phyloP scores from a whole-genome alignment of 345 rosid genomes.

The Bretschneidera sinensis region DNA sequence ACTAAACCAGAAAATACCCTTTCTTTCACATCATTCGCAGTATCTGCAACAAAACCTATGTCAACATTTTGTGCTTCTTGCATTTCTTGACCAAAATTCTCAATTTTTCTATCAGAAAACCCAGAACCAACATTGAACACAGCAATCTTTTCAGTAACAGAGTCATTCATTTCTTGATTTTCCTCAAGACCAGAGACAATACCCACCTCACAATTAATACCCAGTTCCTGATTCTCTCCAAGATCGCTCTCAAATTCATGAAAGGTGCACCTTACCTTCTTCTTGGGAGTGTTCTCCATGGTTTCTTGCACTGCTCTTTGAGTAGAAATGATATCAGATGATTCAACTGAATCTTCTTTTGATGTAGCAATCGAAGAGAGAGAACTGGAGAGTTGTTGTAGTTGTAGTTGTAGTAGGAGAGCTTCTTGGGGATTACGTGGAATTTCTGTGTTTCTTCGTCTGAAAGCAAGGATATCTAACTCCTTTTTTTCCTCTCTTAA shows the following conservation, averaged over 20 bases:
- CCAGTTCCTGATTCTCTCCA: constrained; percentile 15
- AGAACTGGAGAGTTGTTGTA: constrained; percentile 2
- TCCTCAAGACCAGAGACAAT: constrained; percentile 20
- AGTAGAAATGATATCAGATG: constrained; percentile 11
- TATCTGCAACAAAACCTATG: constrained; percentile 12
- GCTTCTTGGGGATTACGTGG: constrained; percentile 5
- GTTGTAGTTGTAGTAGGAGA: not conserved
- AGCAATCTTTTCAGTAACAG: constrained; percentile 7
- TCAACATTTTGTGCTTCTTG: constrained; percentile 9
- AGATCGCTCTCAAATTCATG: not conserved
- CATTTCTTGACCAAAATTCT: constrained; percentile 8
- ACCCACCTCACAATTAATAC: constrained; percentile 9
- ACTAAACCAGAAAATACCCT: constrained; percentile 14
- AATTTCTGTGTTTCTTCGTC: constrained; percentile 13
- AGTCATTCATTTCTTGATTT: constrained; percentile 18
- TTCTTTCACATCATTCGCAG: constrained; percentile 1
- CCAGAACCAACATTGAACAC: constrained; percentile 23
- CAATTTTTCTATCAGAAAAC: constrained; percentile 18
- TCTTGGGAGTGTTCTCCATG: constrained; percentile 24
- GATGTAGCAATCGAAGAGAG: not conserved
- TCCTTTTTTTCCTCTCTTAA: too few species aligned
- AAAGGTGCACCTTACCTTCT: constrained; percentile 23
- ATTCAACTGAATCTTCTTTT: constrained; percentile 12
- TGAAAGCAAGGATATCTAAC: constrained; percentile 12
- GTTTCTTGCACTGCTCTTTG: constrained; percentile 12